These are phyloP conservation scores for Jackrogersella minutella DNA, from an alignment of 495 filamentous ascomycete genomes.

Conservation along the genomic window DNA sequence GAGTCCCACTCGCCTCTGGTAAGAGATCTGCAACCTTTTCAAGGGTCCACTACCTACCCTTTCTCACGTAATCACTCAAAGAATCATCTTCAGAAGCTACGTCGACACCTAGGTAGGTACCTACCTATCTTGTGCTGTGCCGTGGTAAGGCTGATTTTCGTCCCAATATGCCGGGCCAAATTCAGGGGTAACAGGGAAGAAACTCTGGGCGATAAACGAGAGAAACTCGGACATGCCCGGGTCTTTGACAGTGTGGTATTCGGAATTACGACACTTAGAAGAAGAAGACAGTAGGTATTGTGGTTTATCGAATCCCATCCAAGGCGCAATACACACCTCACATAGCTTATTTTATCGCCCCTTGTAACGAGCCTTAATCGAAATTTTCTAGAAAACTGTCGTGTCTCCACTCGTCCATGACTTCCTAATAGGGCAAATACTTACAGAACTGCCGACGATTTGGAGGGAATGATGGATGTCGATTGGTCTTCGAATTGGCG, in stretches of 20 bases:
- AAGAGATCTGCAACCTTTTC: constrained; percentile 21
- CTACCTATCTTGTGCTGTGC: background rate
- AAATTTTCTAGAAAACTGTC: constrained; percentile 32
- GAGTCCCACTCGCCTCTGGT: constrained; percentile 8
- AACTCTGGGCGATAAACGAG: background rate
- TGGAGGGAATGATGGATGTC: background rate
- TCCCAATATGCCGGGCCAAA: constrained; percentile 2
- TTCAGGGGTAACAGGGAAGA: background rate
- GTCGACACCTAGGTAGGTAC: background rate
- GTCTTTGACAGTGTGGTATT: background rate
- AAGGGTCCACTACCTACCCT: background rate
- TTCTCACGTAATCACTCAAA: constrained; percentile 38
- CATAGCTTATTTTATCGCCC: constrained; percentile 17
- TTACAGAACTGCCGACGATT: constrained; percentile 17
- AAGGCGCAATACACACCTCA: constrained; percentile 1
- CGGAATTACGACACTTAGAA: background rate
- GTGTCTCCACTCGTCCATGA: constrained; percentile 11
- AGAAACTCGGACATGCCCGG: constrained; percentile 15
- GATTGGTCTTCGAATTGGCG: constrained; percentile 22
- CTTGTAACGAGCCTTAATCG: background rate
- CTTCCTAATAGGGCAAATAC: constrained; percentile 15
- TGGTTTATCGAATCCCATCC: constrained; percentile 1
- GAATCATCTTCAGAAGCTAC: constrained; percentile 18
- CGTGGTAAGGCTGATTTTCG: constrained; percentile 30
- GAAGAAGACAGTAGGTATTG: too few species aligned